Conservation (phyloP, 352 stramenopile species). For the Globisporangium cylindrosporum region DNA sequence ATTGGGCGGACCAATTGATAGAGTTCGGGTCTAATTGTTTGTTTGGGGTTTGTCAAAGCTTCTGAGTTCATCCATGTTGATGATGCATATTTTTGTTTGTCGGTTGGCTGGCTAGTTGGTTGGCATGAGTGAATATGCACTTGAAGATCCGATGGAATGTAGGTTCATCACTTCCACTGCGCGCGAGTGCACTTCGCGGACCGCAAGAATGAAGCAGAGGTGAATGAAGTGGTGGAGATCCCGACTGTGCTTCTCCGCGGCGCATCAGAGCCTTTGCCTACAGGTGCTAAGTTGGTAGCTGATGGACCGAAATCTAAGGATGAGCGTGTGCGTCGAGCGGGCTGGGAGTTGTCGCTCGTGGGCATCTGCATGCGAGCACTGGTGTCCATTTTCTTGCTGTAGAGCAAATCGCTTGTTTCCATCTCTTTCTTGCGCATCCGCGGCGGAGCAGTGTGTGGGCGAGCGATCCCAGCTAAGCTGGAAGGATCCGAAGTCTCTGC, state of each 20-base stretch:
- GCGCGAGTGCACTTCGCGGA: constrained; percentile 30
- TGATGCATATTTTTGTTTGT: background rate
- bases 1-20: background rate
- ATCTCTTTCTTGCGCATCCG: constrained; percentile 36
- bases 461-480: constrained; percentile 4
- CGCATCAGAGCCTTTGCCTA: background rate
- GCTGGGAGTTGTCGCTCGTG: constrained; percentile 21
- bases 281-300: background rate
- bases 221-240: background rate
- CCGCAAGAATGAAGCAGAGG: constrained; percentile 18
- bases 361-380: constrained; percentile 23
- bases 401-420: constrained; percentile 40
- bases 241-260: constrained; percentile 13
- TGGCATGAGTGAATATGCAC: background rate
- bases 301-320: constrained; percentile 28
- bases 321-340: constrained; percentile 29
- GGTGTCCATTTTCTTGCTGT: constrained; percentile 40
- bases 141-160: background rate
- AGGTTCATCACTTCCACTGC: constrained; percentile 40
- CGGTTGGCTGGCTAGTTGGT: background rate
- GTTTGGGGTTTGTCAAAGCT: background rate
- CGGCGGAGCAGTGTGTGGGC: constrained; percentile 43
- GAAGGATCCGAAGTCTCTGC: constrained; percentile 5
- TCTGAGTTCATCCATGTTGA: background rate
- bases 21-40: background rate